phyloP scores from a whole-genome alignment of 148 eudicot species.

The Fagopyrum homotropicum region DNA sequence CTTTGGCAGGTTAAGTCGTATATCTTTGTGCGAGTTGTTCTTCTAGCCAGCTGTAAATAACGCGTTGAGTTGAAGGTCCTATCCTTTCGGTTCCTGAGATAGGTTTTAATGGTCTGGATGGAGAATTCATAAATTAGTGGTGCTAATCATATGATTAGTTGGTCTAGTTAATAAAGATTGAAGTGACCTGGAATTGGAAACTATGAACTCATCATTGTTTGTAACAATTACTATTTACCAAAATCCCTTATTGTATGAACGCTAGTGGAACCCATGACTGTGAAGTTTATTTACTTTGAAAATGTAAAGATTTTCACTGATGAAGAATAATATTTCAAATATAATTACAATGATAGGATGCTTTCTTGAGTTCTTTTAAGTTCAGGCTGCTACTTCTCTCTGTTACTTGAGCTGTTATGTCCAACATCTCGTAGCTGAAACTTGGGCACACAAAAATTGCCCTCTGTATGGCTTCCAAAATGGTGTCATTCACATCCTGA shows the following conservation, averaged over 20 bases:
- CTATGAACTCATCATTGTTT: constrained; percentile 1
- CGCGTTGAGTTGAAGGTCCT: constrained; percentile 3
- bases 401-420: background rate
- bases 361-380: background rate
- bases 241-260: background rate
- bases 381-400: background rate
- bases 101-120: background rate
- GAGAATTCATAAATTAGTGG: background rate
- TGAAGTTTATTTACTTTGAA: background rate
- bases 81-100: background rate
- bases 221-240: background rate
- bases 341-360: background rate
- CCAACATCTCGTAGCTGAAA: background rate
- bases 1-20: background rate
- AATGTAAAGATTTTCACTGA: background rate
- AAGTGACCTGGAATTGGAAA: background rate
- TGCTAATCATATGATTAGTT: constrained; percentile 7
- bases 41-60: constrained; percentile 8
- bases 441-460: background rate
- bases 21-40: constrained; percentile 7
- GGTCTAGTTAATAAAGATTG: constrained; percentile 1
- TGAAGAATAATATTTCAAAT: background rate
- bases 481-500: background rate
- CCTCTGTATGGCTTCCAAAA: background rate
- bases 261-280: background rate